Evolutionary conservation across 495 filamentous ascomycete species (phyloP).

Genomic region (Xylaria venustula): DNA sequence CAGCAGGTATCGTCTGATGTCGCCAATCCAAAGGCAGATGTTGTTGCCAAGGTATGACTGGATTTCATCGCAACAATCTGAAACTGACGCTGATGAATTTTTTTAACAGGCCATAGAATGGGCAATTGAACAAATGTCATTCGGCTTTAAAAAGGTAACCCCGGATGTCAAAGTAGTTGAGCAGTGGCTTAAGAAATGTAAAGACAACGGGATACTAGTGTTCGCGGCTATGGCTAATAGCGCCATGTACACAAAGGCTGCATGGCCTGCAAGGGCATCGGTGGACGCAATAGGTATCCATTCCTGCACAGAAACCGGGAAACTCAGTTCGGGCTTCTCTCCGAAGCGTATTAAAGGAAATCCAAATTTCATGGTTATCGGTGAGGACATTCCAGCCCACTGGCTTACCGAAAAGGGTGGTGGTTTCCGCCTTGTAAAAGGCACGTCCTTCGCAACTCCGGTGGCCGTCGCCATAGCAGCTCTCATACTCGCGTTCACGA

Average conservation of each 20-base stretch:
- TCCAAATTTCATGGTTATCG: not conserved
- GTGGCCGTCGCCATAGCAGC: not conserved
- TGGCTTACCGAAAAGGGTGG: not conserved
- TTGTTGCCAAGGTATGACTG: no score
- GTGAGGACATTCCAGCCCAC: not conserved
- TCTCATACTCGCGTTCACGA: not conserved
- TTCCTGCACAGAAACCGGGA: not conserved
- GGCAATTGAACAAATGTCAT: not conserved
- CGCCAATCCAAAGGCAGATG: no score
- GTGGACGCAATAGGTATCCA: not conserved
- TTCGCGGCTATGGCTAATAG: not conserved
- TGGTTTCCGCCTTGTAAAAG: not conserved
- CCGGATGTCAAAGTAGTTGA: no score
- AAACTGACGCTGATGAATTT: no score
- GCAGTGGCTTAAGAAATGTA: not conserved
- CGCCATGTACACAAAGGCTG: not conserved
- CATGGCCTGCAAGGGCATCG: not conserved
- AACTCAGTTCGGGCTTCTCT: not conserved
- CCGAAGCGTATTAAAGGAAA: not conserved
- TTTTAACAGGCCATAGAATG: not conserved
- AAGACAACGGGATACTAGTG: not conserved
- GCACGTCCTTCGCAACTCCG: not conserved
- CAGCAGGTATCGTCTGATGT: no score
- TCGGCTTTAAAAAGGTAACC: no score
- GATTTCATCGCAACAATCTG: no score